Base-by-base conservation (phyloP, 1,284 basidiomycete genomes). In the Trametes pubescens region DNA sequence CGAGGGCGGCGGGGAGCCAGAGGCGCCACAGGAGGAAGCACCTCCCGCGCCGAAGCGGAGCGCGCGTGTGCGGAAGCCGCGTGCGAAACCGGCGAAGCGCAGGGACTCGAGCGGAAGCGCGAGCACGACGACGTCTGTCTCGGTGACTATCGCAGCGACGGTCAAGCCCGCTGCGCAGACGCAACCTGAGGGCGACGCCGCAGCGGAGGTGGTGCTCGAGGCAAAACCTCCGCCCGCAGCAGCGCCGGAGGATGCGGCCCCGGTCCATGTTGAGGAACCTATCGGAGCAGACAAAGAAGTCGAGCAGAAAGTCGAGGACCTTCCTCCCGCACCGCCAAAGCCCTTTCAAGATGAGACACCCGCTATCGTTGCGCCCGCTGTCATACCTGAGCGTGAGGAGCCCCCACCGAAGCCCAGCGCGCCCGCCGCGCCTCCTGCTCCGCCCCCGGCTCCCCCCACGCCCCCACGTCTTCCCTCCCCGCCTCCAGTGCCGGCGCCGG, bases 61-160 rank as follows among this genome's bases (percentile, higher is more conserved):
- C 38, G 71, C 75, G 26, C 72, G 77, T 24, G 68, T 73, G 35
- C 66, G 75, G 49, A 72, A 71, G 57, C 62, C 69, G n/a, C 70
- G 69, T 37, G 63, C 69, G 5, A 57, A 67, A 1, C 59, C 68
- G 32, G 53, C 66, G 21, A 71, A 68, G 59, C 67, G 75, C 46
- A 70, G 73, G 58, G 71, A 69, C 37, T 76, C 76, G 16, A 78
- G 75, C 46, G 74, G 73, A 4, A 77, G 75, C 61, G 76, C 74
- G 51, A 75, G 67, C 32, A 75, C 75, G 24, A 68, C 70, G 34
- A 78, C 75, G 0, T 75, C 74, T 1, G 72, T 72, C 14, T 77
- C 76, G 0, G 71, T 74, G 11, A 74, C 76, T 5, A 72, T 75
- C 16, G 75, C 73, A 3, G 71, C 70, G 22, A 66, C 67, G 53